Conservation (phyloP, 2,329 filamentous ascomycete genomes). For the Diplocarpon rosae region DNA sequence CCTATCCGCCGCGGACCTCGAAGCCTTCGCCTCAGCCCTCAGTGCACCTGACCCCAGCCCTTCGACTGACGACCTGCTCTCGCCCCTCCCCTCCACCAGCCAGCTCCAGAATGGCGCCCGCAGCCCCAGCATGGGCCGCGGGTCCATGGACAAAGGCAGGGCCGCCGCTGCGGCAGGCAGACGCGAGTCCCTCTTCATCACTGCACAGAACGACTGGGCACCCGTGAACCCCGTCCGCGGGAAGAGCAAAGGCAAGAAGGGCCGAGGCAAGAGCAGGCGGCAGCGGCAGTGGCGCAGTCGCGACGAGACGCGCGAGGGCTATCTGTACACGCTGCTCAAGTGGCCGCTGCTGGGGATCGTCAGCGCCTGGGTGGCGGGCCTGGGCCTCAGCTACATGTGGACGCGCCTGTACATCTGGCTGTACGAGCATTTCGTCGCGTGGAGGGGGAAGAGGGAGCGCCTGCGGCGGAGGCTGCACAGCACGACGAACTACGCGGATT, state of each 20-base stretch:
- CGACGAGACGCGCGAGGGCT: slow-evolving; percentile 91
- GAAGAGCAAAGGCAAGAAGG: slow-evolving; percentile 29
- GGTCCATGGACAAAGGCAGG: slow-evolving; percentile 6
- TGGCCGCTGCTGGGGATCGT: slow-evolving; percentile 82
- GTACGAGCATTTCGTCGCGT: slow-evolving; percentile 86
- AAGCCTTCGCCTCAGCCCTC: slow-evolving; percentile 70
- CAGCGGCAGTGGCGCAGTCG: slow-evolving; percentile 40
- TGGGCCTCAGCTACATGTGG: slow-evolving; percentile 64
- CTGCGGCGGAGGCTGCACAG: slow-evolving; percentile 61
- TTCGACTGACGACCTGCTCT: slow-evolving; percentile 39
- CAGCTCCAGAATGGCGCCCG: not conserved
- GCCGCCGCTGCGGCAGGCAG: slow-evolving; percentile 10
- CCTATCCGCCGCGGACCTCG: slow-evolving; percentile 58
- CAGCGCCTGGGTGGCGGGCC: slow-evolving; percentile 64
- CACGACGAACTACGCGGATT: slow-evolving; percentile 69
- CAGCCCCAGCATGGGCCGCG: slow-evolving; percentile 3
- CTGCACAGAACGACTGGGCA: slow-evolving; percentile 91
- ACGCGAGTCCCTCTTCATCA: slow-evolving; percentile 48
- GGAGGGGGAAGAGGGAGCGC: slow-evolving; percentile 67
- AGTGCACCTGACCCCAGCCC: slow-evolving; percentile 68
- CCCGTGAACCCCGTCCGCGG: slow-evolving; percentile 55
- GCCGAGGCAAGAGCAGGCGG: slow-evolving; percentile 26
- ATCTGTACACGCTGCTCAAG: slow-evolving; percentile 79
- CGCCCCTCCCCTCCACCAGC: not conserved
- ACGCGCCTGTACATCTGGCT: slow-evolving; percentile 83